A percentile compares a stretch with the other conserved stretches of the same genome.
Conservation (phyloP, 1,284 basidiomycete species). For the Paramarasmius palmivorus region DNA sequence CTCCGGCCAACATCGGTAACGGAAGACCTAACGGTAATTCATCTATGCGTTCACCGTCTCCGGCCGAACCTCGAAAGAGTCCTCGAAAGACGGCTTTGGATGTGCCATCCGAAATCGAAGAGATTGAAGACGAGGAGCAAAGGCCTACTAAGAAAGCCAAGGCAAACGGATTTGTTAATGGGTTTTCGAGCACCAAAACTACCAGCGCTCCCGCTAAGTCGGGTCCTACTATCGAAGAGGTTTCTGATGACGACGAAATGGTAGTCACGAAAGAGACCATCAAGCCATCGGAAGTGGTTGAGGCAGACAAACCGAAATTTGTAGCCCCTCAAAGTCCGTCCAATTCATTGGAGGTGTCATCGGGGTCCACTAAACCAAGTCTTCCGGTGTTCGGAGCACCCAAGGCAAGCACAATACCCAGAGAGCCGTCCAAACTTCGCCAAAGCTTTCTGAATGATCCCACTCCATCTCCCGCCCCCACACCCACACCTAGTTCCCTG, state of each 20-base stretch:
- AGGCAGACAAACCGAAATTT: background rate
- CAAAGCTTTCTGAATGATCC: constrained; percentile 57
- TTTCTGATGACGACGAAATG: constrained; percentile 41
- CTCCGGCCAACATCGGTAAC: constrained; percentile 37
- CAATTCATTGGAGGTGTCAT: background rate
- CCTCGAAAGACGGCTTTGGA: constrained; percentile 22
- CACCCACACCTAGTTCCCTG: constrained; percentile 17
- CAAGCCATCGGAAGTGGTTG: constrained; percentile 17
- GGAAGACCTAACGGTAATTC: constrained; percentile 16
- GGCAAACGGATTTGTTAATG: background rate
- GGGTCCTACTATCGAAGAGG: constrained; percentile 30
- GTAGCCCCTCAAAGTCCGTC: background rate
- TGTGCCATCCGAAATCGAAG: constrained; percentile 13
- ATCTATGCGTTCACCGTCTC: constrained; percentile 11
- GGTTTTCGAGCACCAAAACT: background rate
- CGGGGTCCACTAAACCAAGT: background rate
- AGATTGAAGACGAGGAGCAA: constrained; percentile 13
- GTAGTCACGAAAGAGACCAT: constrained; percentile 12
- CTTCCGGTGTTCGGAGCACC: constrained; percentile 22
- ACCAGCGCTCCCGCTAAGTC: constrained; percentile 10
- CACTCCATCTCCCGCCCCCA: constrained; percentile 21
- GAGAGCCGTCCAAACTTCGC: constrained; percentile 72
- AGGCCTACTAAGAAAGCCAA: constrained; percentile 13
- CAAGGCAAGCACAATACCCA: constrained; percentile 48
- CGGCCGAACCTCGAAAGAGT: constrained; percentile 5